Evolutionary conservation across 805 yeast species (phyloP), one percentile per base, ranked within the genome.

Genomic region (Myxozyma melibiosi): DNA sequence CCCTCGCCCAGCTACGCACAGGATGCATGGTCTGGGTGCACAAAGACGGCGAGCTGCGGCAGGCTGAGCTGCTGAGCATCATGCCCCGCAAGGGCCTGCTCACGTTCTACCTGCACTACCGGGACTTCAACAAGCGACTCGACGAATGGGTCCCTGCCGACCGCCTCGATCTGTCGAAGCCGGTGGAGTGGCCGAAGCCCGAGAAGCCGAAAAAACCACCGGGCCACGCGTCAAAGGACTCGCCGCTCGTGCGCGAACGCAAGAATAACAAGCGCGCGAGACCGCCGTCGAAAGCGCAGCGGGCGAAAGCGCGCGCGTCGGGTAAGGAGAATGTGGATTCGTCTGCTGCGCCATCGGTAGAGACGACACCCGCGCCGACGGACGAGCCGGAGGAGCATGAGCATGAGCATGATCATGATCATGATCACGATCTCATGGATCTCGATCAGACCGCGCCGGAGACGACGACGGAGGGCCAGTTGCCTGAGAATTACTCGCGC

Each of bases 21-120:
- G 97, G 97, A 16, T 87, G 95, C 68, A 90, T 89, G 70, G 86
- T 90, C 24, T 86, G 78, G 71, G 95, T 88, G 5, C 76, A 77
- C 58, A 92, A 94, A 70, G 97, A 90, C 67, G 88, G 83, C 28
- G 90, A 86, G 62, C 80, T 78, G 59, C 77, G 97, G 60, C 70
- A 84, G 33, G 97, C 98, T 1, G 99, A 94, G 70, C 83, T 94
- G 41, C 74, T 94, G 43, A 89, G 91, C 18, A 79, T 83, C 48
- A 89, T 88, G 61, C 73, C 80, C 44, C 84, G 88, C 67, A 86
- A 90, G 69, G 89, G 91, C 13, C 81, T 86, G 59, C 82, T 84
- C 31, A 88, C 83, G 63, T 91, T 86, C 71, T 94, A 94, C 70
- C 96, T 94, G 30, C 99, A 94, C 72, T 94, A 90, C 74, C 89